Evolutionary conservation across 139 green algal species (phyloP).

Genomic region (Pleodorina starrii): DNA sequence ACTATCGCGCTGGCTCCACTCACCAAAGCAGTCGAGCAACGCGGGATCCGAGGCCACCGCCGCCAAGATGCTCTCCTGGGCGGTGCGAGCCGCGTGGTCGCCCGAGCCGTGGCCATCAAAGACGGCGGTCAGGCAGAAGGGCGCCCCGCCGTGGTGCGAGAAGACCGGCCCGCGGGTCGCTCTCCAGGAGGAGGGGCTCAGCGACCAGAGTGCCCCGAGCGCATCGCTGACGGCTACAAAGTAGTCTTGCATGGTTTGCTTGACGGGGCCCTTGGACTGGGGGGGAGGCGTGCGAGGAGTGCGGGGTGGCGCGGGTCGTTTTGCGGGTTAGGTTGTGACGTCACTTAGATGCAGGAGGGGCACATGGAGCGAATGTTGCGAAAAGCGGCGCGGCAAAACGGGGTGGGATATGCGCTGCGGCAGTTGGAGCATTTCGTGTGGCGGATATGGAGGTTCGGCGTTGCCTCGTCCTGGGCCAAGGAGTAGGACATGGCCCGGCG

Average conservation of each 20-base stretch:
- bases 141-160: slow-evolving; percentile 1
- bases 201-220: slow-evolving; percentile 17
- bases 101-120: slow-evolving; percentile 42
- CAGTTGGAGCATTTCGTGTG: no score
- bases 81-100: slow-evolving; percentile 41
- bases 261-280: slow-evolving; percentile 45
- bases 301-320: no score
- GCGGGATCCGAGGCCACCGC: not conserved
- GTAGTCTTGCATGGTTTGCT: slow-evolving; percentile 47
- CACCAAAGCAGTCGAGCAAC: slow-evolving; percentile 40
- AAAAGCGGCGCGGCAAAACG: no score
- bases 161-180: not conserved
- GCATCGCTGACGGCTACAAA: slow-evolving; percentile 19
- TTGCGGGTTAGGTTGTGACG: no score
- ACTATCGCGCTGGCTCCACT: no score
- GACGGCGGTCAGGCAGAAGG: slow-evolving; percentile 38
- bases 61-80: slow-evolving; percentile 33
- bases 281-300: no score
- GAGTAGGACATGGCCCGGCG: no score
- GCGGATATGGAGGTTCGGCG: no score
- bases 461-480: no score
- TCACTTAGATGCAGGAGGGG: no score
- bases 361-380: no score
- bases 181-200: not conserved
- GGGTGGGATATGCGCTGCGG: no score